Conservation (phyloP, 192 early-diverging fungal genomes). For the Podila clonocystis region DNA sequence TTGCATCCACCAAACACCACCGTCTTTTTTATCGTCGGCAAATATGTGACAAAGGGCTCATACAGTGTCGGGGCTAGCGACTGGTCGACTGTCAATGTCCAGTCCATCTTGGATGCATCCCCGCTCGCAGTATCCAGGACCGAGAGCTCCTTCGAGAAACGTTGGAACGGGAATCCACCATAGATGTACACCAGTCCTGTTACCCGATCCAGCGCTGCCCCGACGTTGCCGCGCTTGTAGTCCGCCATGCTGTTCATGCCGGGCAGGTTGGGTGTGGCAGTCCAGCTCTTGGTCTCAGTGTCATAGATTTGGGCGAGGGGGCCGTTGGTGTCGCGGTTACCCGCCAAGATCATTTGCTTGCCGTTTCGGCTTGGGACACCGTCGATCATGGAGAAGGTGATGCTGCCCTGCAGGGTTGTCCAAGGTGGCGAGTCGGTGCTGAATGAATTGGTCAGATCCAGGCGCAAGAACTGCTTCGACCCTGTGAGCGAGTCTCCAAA, state of each 20-base stretch:
- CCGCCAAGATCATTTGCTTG: constrained; percentile 25
- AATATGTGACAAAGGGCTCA: constrained; percentile 14
- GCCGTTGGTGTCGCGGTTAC: constrained; percentile 28
- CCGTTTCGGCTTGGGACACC: constrained; percentile 20
- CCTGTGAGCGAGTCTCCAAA: constrained; percentile 5
- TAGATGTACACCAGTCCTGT: constrained; percentile 32
- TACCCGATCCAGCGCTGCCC: constrained; percentile 13
- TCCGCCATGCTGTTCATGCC: neutral
- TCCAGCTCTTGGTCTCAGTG: constrained; percentile 4
- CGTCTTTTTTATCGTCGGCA: constrained; percentile 22
- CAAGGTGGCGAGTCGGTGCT: constrained; percentile 17
- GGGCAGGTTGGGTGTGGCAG: constrained; percentile 5
- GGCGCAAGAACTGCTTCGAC: constrained; percentile 20
- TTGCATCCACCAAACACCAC: constrained; percentile 27
- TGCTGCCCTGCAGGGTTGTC: neutral
- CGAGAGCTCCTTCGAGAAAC: constrained; percentile 16
- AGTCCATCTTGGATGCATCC: constrained; percentile 8
- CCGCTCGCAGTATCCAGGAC: constrained; percentile 7
- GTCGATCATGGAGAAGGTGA: constrained; percentile 24
- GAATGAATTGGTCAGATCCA: constrained; percentile 32
- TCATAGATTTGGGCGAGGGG: constrained; percentile 27
- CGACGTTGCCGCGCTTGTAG: constrained; percentile 39
- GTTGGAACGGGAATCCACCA: constrained; percentile 6
- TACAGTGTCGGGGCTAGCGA: constrained; percentile 13
- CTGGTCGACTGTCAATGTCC: constrained; percentile 10